phyloP scores from a whole-genome alignment of 2,329 filamentous ascomycete species.

The Fusarium coffeatum region DNA sequence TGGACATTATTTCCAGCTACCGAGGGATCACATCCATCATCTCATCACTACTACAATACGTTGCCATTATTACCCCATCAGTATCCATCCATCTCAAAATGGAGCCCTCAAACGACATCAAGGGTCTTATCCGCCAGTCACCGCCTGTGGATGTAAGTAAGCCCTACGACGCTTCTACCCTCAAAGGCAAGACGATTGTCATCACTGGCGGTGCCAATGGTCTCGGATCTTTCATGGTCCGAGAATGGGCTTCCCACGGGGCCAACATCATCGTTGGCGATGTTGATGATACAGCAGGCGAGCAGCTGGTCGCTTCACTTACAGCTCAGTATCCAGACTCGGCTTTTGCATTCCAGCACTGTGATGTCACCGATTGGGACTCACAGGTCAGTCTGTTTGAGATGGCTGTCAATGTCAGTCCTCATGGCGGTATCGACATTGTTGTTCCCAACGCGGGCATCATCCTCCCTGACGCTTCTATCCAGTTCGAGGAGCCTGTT shows the following conservation, averaged over 20 bases:
- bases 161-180: slow-evolving; percentile 58
- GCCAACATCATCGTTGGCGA: slow-evolving; percentile 74
- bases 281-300: slow-evolving; percentile 65
- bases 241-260: slow-evolving; percentile 65
- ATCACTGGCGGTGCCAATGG: slow-evolving; percentile 74
- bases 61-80: background rate
- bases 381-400: slow-evolving; percentile 73
- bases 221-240: slow-evolving; percentile 66
- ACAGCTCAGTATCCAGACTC: slow-evolving; percentile 53
- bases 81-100: background rate
- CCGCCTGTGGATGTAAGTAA: slow-evolving; percentile 58
- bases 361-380: slow-evolving; percentile 74
- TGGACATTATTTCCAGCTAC: background rate
- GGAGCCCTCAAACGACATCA: slow-evolving; percentile 38
- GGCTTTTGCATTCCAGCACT: slow-evolving; percentile 67
- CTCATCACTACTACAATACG: background rate
- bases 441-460: slow-evolving; percentile 77
- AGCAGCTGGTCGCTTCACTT: slow-evolving; percentile 65
- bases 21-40: background rate
- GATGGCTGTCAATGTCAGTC: slow-evolving; percentile 64
- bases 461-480: slow-evolving; percentile 48
- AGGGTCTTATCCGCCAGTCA: slow-evolving; percentile 50
- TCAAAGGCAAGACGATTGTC: slow-evolving; percentile 68
- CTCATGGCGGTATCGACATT: slow-evolving; percentile 67
- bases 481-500: slow-evolving; percentile 60